Percentiles rank a stretch among this genome's conserved stretches.
Conservation (phyloP, 345 rosid species). For the Citrus trifoliata region DNA sequence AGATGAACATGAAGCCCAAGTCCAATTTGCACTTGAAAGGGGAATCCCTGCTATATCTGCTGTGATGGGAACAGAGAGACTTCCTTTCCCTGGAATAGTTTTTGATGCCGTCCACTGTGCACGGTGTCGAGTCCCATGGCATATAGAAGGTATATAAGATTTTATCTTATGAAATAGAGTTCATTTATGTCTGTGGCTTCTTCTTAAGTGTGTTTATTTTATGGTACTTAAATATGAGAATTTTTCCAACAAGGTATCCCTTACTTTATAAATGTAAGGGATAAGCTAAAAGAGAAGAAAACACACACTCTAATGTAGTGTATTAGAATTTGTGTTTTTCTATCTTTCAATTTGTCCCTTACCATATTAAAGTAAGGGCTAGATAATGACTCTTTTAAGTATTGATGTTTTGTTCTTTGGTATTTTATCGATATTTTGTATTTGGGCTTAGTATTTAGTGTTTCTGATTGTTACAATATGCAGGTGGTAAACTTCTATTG, state of each 20-base stretch:
- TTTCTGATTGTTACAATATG: conserved; percentile 14
- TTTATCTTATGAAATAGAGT: neutral
- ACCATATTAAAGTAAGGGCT: no score
- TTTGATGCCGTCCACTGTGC: conserved; percentile 97
- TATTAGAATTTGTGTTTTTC: no score
- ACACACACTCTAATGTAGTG: no score
- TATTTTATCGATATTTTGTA: neutral
- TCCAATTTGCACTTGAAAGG: conserved; percentile 96
- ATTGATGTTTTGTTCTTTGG: neutral
- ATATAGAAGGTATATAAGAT: conserved; percentile 73
- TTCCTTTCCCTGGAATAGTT: conserved; percentile 90
- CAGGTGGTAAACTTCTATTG: conserved; percentile 89
- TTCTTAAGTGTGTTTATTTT: neutral
- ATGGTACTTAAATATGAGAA: no score
- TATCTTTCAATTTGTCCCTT: no score
- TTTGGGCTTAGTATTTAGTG: neutral
- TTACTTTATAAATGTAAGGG: no score
- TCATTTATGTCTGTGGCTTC: neutral
- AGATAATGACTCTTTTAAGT: neutral
- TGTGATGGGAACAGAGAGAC: conserved; percentile 95
- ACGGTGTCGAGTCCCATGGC: conserved; percentile 99
- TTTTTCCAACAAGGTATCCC: no score
- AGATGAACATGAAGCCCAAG: conserved; percentile 99
- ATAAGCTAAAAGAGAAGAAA: no score
- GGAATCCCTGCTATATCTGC: conserved; percentile 98